Conservation (phyloP, 2,329 filamentous ascomycete species). For the Tolypocladium inflatum region DNA sequence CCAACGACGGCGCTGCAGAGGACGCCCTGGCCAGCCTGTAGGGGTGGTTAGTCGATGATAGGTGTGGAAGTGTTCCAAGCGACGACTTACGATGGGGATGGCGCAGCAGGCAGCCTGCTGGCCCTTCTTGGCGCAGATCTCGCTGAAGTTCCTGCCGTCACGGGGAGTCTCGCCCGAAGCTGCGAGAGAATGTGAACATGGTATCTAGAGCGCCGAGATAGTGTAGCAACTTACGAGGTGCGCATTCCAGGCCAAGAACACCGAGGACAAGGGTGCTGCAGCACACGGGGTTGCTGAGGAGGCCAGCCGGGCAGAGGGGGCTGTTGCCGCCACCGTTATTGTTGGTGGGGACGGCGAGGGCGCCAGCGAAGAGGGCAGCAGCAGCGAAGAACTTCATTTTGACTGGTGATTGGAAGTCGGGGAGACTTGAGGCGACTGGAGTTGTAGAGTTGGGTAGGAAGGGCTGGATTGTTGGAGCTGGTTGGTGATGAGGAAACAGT, state of each 20-base stretch:
- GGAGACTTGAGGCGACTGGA: background rate
- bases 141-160: background rate
- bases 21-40: background rate
- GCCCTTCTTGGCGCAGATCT: background rate
- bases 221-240: slow-evolving; percentile 2
- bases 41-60: too few relatives aligned
- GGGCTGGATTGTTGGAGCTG: background rate
- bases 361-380: slow-evolving; percentile 8
- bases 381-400: slow-evolving; percentile 11
- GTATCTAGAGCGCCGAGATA: background rate
- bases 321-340: background rate
- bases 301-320: slow-evolving; percentile 1
- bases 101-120: slow-evolving; percentile 4
- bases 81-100: slow-evolving; percentile 5
- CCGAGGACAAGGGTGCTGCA: slow-evolving; percentile 7
- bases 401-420: background rate
- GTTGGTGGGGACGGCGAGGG: slow-evolving; percentile 5
- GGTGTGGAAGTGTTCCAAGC: background rate
- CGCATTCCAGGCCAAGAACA: slow-evolving; percentile 6
- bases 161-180: background rate
- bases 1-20: background rate
- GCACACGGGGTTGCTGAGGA: slow-evolving; percentile 8
- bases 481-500: background rate
- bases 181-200: background rate
- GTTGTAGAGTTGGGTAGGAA: background rate